Base-by-base conservation (phyloP, 2,329 filamentous ascomycete species). In the Botrytis fragariae region DNA sequence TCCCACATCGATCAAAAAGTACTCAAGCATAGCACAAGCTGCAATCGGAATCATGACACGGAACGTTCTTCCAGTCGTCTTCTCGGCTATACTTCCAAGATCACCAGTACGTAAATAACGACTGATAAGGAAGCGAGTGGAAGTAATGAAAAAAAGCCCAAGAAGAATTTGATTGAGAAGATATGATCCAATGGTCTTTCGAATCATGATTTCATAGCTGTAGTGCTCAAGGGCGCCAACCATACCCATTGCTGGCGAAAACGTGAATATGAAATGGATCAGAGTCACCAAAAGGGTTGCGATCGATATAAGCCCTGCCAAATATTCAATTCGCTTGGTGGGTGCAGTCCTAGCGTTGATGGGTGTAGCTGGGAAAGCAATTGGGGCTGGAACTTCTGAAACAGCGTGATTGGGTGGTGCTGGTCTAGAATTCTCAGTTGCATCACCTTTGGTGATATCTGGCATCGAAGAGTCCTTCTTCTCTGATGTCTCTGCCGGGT, bases 121-220 rank as follows among this genome's bases (percentile, higher is more conserved):
- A 4, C 82, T 79, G 25, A 82, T 81, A 44, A 86, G 74, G 78
- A 86, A 86, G 64, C 84, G 83, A 60, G 83, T 84, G 0, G 84
- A 84, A 9, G 83, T 86, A 18, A 84, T 84, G 78, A 86, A 83
- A 79, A 86, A 86, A n/a, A 84, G 83, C 32, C 84, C 84, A 25
- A 86, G 83, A 83, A 84, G 85, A 75, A 85, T 81, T 48, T 83
- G 83, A 48, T 85, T 84, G 39, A 86, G 80, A 18, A 86, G 76
- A 75, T 83, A 85, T 3, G 83, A 81, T 0, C 82, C 82, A 37
- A 85, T 77, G 16, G 83, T 82, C 74, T 82, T 83, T 44, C 82
- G 80, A 2, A 83, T 80, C 79, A 82, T 83, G 29, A 77, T 77
- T 72, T 86, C 84, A 25, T 81, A 83, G 8, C 76, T 70, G 62